Evolutionary conservation across 257 asterid species (phyloP), one percentile per base, ranked within the genome.

Genomic region (Plectranthus barbatus): DNA sequence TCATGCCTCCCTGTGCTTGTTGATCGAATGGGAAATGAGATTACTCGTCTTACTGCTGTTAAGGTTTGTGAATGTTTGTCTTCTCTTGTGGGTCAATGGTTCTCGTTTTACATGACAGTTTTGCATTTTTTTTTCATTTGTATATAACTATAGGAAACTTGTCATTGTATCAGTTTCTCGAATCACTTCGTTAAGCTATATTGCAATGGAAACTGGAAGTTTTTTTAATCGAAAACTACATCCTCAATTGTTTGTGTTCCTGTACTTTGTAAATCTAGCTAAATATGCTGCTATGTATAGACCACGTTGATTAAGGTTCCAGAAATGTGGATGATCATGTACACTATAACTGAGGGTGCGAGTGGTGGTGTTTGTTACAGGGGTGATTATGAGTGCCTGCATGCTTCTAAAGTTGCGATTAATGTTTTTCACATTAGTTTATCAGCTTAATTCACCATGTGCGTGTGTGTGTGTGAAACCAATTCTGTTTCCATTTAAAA

Each of bases 11-110:
- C 99, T 49, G 99, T 93, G 66, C 92, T 93, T 54, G 99, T 93
- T 58, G 99, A 93, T 68, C 82, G 99, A 64, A 93, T 93, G 99
- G 99, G 97, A 60, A 93, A 90, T 80, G 97, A 93, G 76, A 93
- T 93, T 56, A 93, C 99, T 55, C 81, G 99, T 60, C 96, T 93
- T 60, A 93, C 99, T 58, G 96, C 99, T 72, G 99, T 93, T 64
- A 93, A 93, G 95, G 99, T 93, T 76, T 55, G 87, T 72, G 55
- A 26, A 49, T 46, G 47, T n/a, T n/a, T 37, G 45, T 58, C 31
- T 61, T 62, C 57, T 56, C 37, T 54, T 20, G 56, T 40, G 8
- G 47, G 65, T 74, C 63, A 62, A 31, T 68, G 63, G 57, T 37
- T 70, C 57, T 62, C 49, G 17, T 15, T 41, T 60, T 55, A 18